These are phyloP conservation scores for Candida tunisiensis DNA, from an alignment of 1,139 yeast species.

Conservation along the genomic window DNA sequence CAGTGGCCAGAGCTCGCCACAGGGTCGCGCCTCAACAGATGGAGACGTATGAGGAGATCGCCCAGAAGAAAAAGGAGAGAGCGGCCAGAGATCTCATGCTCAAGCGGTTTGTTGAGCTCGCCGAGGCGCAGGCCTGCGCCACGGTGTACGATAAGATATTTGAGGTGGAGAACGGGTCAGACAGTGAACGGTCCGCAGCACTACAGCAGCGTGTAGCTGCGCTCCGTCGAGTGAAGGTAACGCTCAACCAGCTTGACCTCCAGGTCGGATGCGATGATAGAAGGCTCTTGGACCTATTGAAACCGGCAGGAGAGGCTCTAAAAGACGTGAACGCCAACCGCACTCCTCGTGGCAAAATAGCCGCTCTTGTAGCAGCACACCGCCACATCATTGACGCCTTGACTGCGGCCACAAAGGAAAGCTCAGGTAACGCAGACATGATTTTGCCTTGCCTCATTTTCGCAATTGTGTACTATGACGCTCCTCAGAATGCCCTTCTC, in stretches of 20 bases:
- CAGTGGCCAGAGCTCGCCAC: slow-evolving; percentile 4
- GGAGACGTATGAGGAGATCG: slow-evolving; percentile 18
- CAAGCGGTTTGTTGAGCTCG: slow-evolving; percentile 18
- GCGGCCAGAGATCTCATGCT: slow-evolving; percentile 10
- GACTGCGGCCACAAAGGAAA: slow-evolving; percentile 7
- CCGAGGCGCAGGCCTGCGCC: slow-evolving; percentile 25
- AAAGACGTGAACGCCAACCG: slow-evolving; percentile 15
- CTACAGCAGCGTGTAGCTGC: slow-evolving; percentile 13
- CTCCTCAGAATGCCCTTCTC: slow-evolving; percentile 28
- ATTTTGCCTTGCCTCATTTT: slow-evolving; percentile 39
- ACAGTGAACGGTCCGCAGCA: slow-evolving; percentile 10
- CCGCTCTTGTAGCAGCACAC: slow-evolving; percentile 24
- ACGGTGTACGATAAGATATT: slow-evolving; percentile 24
- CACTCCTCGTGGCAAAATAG: slow-evolving; percentile 25
- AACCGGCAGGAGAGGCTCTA: slow-evolving; percentile 4
- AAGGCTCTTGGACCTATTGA: slow-evolving; percentile 3
- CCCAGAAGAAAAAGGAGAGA: slow-evolving; percentile 13
- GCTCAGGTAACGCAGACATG: slow-evolving; percentile 27
- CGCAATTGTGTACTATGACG: slow-evolving; percentile 27
- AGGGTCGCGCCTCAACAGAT: slow-evolving; percentile 14
- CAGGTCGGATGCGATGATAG: slow-evolving; percentile 9
- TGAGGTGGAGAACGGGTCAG: slow-evolving; percentile 8
- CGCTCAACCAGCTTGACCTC: slow-evolving; percentile 13
- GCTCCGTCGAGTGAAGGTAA: slow-evolving; percentile 11
- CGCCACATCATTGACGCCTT: slow-evolving; percentile 20